These are phyloP conservation scores for Trametes hirsuta DNA, from an alignment of 1,284 basidiomycete species.

Conservation along the genomic window DNA sequence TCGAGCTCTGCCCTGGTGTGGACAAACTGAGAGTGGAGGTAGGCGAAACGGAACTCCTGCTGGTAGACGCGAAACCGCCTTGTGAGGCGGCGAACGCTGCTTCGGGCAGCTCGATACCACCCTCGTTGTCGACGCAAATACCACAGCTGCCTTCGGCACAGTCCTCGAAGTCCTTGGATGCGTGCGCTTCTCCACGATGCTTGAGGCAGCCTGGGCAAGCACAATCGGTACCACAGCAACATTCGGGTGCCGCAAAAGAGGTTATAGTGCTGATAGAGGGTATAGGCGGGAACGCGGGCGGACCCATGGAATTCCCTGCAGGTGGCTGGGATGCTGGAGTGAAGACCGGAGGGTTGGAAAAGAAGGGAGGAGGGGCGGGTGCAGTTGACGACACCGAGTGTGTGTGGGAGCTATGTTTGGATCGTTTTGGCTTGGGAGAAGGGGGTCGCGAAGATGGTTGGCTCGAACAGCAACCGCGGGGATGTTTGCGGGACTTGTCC, in stretches of 20 bases:
- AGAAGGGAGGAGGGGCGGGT: background rate
- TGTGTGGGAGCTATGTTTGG: background rate
- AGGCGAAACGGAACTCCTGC: background rate
- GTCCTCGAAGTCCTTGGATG: slow-evolving; percentile 47
- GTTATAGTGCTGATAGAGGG: slow-evolving; percentile 60
- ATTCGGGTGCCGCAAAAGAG: slow-evolving; percentile 63
- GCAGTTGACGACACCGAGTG: background rate
- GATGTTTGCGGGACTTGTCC: slow-evolving; percentile 12
- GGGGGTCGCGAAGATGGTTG: slow-evolving; percentile 16
- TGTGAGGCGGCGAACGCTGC: slow-evolving; percentile 23
- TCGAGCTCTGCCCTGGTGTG: background rate
- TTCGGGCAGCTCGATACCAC: slow-evolving; percentile 46
- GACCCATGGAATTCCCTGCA: slow-evolving; percentile 1
- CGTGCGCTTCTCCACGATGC: slow-evolving; percentile 58
- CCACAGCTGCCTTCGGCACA: slow-evolving; percentile 61
- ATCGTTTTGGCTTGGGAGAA: slow-evolving; percentile 19
- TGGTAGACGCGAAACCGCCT: background rate
- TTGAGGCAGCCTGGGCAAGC: slow-evolving; percentile 74
- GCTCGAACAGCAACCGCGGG: slow-evolving; percentile 21
- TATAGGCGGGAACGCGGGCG: slow-evolving; percentile 56
- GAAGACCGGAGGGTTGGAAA: background rate
- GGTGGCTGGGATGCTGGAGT: background rate
- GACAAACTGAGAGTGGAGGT: background rate
- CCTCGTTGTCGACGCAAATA: slow-evolving; percentile 61
- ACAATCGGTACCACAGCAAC: slow-evolving; percentile 70